Percentiles rank a stretch among this genome's conserved stretches.
Evolutionary conservation across 306 rosid genomes (phyloP).

Genomic region (Carpinus fangiana): DNA sequence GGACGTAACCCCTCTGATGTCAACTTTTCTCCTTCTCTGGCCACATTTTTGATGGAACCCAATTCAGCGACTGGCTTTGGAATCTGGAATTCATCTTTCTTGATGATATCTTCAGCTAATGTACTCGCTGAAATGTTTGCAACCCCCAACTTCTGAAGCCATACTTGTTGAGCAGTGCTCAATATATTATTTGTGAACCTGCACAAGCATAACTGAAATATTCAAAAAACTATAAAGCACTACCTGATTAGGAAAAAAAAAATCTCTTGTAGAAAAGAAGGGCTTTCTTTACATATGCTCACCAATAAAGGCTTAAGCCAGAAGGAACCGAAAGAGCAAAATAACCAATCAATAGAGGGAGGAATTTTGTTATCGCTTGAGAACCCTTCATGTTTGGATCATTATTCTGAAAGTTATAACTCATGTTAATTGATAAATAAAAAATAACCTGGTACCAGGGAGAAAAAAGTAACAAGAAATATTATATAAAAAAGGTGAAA

Average conservation of each 20-base stretch:
- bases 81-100: conserved; percentile 48
- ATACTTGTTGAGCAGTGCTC: conserved; percentile 93
- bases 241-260: neutral
- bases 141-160: conserved; percentile 96
- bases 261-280: conserved; percentile 8
- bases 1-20: conserved; percentile 55
- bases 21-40: conserved; percentile 47
- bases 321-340: conserved; percentile 99
- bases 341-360: conserved; percentile 94
- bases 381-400: conserved; percentile 95
- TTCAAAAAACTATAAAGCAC: conserved; percentile 15
- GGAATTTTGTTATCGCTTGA: conserved; percentile 73
- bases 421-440: conserved; percentile 1
- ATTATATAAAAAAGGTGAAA: neutral
- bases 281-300: conserved; percentile 35
- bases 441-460: neutral
- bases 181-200: conserved; percentile 95
- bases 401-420: conserved; percentile 53
- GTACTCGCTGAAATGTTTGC: conserved; percentile 59
- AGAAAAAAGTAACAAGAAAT: neutral
- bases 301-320: conserved; percentile 99
- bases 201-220: conserved; percentile 27
- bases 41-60: conserved; percentile 34
- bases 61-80: conserved; percentile 50
- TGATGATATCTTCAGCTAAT: conserved; percentile 41